These are phyloP conservation scores for Aquilaria agallochum DNA, from an alignment of 441 rosid species.

Conservation along the genomic window DNA sequence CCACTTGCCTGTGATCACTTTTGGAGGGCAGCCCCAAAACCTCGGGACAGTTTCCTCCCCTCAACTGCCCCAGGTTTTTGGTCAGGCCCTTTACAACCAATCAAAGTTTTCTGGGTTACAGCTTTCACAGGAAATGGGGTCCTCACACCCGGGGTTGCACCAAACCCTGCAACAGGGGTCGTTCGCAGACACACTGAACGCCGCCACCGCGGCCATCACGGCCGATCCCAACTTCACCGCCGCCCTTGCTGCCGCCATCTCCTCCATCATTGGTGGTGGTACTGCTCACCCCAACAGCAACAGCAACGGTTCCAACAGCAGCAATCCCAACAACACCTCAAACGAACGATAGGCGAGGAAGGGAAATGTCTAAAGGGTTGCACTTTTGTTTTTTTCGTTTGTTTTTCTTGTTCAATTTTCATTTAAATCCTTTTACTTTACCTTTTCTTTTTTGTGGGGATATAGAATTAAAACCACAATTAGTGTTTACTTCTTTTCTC, in stretches of 20 bases:
- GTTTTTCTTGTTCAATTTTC: too few relatives aligned
- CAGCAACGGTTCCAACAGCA: slow-evolving; percentile 4
- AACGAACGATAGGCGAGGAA: slow-evolving; percentile 11
- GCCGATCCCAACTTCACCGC: slow-evolving; percentile 89
- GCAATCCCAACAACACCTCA: slow-evolving; percentile 2
- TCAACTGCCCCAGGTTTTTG: slow-evolving; percentile 24
- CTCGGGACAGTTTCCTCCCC: slow-evolving; percentile 9
- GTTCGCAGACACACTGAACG: slow-evolving; percentile 43
- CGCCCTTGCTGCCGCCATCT: slow-evolving; percentile 83
- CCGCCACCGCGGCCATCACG: slow-evolving; percentile 80
- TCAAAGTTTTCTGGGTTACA: slow-evolving; percentile 34
- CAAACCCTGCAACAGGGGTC: slow-evolving; percentile 21
- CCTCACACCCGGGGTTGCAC: slow-evolving; percentile 11
- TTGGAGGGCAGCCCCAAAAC: slow-evolving; percentile 11
- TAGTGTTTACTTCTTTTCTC: too few relatives aligned
- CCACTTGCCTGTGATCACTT: slow-evolving; percentile 7
- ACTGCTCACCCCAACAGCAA: slow-evolving; percentile 11
- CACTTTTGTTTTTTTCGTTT: too few relatives aligned
- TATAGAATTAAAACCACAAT: too few relatives aligned
- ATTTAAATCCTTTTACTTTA: too few relatives aligned
- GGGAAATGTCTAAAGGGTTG: neutral
- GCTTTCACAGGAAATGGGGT: slow-evolving; percentile 14
- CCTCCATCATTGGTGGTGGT: slow-evolving; percentile 58
- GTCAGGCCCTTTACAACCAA: slow-evolving; percentile 39
- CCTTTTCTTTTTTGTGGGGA: too few relatives aligned